Evolutionary conservation across 495 filamentous ascomycete genomes (phyloP), one percentile per base, ranked within the genome.

Genomic region (Xylaria castorea): DNA sequence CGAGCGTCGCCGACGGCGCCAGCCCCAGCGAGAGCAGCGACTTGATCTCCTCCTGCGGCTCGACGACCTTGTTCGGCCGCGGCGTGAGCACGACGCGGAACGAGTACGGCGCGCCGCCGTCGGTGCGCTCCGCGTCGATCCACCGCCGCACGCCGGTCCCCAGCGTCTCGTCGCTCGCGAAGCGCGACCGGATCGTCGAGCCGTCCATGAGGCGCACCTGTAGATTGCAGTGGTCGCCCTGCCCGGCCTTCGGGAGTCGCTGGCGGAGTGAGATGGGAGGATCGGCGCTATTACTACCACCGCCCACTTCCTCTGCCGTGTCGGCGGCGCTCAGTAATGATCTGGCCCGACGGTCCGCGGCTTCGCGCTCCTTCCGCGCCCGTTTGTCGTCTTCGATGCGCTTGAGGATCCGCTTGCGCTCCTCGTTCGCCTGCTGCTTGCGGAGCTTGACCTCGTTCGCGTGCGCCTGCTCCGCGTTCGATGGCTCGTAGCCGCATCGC

Each of bases 121-220:
- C 88, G 0, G 68, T 71, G 4, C 80, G 78, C 12, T 78, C 78
- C 34, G 81, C 78, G 67, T 96, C 93, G 14, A 98, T 85, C 93
- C 93, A 98, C 5, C 85, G 75, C 4, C 95, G 87, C 3, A 98
- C 92, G 50, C 92, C 88, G 7, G 76, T 82, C 14, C 82, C 78
- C n/a, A 98, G 86, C 18, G 88, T 92, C 14, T 88, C 84, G 1
- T 83, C 83, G 58, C 89, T 87, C 0, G 87, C 81, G 78, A 98
- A 97, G 27, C 86, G 90, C 34, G 84, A 85, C 40, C 93, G 90
- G 61, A 98, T 88, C 18, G 89, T 93, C 40, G 89, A 89, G 16
- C 95, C 95, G 77, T 97, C 94, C 51, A 97, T 92, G 0, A 97
- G 84, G 1, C 95, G 90, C 51, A 97, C 89, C 75, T 96, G 94